These are phyloP conservation scores for Paramarasmius palmivorus DNA, from an alignment of 1,284 basidiomycete species.

Conservation along the genomic window DNA sequence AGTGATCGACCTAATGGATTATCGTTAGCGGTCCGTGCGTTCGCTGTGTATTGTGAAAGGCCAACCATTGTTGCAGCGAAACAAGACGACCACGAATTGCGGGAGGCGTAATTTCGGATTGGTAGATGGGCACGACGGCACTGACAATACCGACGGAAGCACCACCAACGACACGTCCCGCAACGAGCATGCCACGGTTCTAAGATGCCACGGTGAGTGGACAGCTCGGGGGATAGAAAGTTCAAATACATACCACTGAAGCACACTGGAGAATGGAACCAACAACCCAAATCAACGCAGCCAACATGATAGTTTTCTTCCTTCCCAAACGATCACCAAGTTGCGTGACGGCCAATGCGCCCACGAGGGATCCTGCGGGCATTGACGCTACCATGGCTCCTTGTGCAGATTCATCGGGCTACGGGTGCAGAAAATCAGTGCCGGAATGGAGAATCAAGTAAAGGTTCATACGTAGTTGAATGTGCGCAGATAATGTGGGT, in stretches of 20 bases:
- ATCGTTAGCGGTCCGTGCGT: neutral
- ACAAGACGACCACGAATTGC: slow-evolving; percentile 75
- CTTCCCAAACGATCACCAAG: slow-evolving; percentile 69
- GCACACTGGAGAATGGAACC: slow-evolving; percentile 71
- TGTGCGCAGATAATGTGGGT: slow-evolving; percentile 51
- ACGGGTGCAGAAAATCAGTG: neutral
- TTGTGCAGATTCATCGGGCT: slow-evolving; percentile 55
- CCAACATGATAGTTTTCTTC: slow-evolving; percentile 62
- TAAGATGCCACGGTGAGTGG: slow-evolving; percentile 22
- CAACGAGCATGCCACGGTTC: slow-evolving; percentile 69
- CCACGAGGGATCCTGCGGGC: slow-evolving; percentile 70
- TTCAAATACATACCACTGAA: slow-evolving; percentile 42
- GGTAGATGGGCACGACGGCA: slow-evolving; percentile 68
- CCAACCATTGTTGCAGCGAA: slow-evolving; percentile 72
- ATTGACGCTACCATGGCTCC: slow-evolving; percentile 79
- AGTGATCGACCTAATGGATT: slow-evolving; percentile 53
- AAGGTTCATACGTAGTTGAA: slow-evolving; percentile 51
- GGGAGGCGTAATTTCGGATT: slow-evolving; percentile 71
- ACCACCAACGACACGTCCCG: slow-evolving; percentile 66
- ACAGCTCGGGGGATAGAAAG: neutral
- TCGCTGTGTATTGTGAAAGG: neutral
- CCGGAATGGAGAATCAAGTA: neutral
- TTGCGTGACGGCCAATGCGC: slow-evolving; percentile 58
- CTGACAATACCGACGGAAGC: slow-evolving; percentile 60
- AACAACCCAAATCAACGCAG: slow-evolving; percentile 71